A percentile compares a stretch with the other conserved stretches of the same genome.
These are phyloP conservation scores for Penicillium nordicum DNA, from an alignment of 2,329 filamentous ascomycete species.

Conservation along the genomic window DNA sequence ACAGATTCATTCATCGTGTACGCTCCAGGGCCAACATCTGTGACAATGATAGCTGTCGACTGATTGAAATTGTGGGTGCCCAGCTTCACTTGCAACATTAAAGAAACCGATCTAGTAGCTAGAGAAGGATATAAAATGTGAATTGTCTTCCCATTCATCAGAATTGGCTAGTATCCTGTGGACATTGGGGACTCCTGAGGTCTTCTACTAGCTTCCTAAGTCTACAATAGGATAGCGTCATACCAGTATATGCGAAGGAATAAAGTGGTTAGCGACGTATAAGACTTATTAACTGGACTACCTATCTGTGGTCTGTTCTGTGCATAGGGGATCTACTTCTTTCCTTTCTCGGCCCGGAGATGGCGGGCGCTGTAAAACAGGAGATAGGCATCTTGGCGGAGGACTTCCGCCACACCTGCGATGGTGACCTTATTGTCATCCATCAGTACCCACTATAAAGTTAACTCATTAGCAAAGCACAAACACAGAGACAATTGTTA, in stretches of 20 bases:
- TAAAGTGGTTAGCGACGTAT: background rate
- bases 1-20: background rate
- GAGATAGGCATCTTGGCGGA: slow-evolving; percentile 82
- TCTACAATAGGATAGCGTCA: background rate
- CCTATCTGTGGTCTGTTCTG: background rate
- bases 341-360: slow-evolving; percentile 16
- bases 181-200: background rate
- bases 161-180: background rate
- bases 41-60: no score
- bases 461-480: slow-evolving; percentile 2
- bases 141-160: background rate
- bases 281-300: background rate
- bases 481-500: background rate
- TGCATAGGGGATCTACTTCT: background rate
- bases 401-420: slow-evolving; percentile 77
- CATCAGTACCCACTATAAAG: slow-evolving; percentile 80
- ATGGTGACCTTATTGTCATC: slow-evolving; percentile 91
- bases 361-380: slow-evolving; percentile 67
- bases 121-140: background rate
- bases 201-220: background rate
- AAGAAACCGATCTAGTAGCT: background rate
- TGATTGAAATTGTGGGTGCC: background rate
- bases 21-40: no score
- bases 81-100: background rate
- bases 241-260: background rate